These are phyloP conservation scores for Fusarium compactum DNA, from an alignment of 2,329 filamentous ascomycete genomes.

Conservation along the genomic window DNA sequence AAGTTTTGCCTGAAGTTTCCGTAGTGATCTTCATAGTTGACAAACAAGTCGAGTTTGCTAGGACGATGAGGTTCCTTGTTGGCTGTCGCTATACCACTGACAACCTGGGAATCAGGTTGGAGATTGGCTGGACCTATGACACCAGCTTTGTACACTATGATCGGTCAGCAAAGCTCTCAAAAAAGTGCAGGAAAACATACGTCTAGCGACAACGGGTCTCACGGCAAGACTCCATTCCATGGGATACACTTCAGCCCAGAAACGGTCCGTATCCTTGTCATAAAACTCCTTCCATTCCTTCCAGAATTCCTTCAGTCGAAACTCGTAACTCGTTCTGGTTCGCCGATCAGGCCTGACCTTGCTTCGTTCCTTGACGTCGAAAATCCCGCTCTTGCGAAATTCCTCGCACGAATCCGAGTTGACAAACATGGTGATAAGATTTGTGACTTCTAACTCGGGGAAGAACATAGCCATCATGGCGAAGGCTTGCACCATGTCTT, in stretches of 20 bases:
- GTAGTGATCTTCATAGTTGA: conserved; percentile 45
- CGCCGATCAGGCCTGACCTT: conserved; percentile 41
- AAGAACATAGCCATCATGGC: conserved; percentile 47
- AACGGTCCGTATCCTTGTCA: background rate
- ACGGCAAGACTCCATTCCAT: conserved; percentile 47
- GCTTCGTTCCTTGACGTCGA: conserved; percentile 38
- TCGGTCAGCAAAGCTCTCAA: conserved; percentile 5
- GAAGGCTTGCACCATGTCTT: conserved; percentile 46
- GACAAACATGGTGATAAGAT: conserved; percentile 35
- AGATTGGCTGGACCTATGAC: conserved; percentile 40
- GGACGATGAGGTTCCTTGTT: conserved; percentile 46
- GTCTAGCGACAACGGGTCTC: conserved; percentile 43
- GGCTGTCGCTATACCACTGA: conserved; percentile 40
- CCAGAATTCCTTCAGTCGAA: conserved; percentile 41
- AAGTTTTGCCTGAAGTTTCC: conserved; percentile 20
- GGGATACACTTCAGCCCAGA: conserved; percentile 42
- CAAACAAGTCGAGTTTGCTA: conserved; percentile 45
- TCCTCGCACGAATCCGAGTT: conserved; percentile 28
- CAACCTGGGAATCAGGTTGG: conserved; percentile 35
- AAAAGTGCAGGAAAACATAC: conserved; percentile 6
- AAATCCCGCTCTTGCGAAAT: conserved; percentile 37
- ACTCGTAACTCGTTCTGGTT: conserved; percentile 43
- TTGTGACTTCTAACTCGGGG: conserved; percentile 18
- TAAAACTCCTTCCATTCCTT: conserved; percentile 39
- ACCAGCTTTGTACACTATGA: conserved; percentile 45